These are phyloP conservation scores for Hypoxylon sp. DNA, from an alignment of 2,329 filamentous ascomycete species.

Conservation along the genomic window DNA sequence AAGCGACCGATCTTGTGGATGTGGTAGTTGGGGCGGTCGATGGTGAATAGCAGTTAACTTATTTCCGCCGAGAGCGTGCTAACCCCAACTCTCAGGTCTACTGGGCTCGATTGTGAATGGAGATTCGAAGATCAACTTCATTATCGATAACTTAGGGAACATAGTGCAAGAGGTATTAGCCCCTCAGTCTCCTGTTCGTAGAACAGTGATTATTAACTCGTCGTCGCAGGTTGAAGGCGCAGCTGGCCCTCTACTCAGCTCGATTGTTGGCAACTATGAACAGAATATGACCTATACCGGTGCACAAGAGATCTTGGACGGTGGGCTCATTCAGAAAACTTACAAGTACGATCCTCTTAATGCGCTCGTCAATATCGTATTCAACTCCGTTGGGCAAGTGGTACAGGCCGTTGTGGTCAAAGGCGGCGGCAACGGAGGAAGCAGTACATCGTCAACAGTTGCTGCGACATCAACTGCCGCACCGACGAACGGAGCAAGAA, in stretches of 20 bases:
- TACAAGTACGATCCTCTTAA: constrained; percentile 62
- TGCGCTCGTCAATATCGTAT: constrained; percentile 64
- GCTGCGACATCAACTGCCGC: constrained; percentile 33
- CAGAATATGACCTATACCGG: constrained; percentile 69
- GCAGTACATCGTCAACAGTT: constrained; percentile 27
- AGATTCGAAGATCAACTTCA: constrained; percentile 65
- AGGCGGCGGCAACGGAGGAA: constrained; percentile 35
- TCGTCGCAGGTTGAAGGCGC: constrained; percentile 57
- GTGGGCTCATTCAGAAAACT: constrained; percentile 59
- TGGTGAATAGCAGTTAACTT: constrained; percentile 42
- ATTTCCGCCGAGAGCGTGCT: too few species aligned
- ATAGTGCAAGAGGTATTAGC: constrained; percentile 66
- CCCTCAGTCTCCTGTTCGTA: not conserved
- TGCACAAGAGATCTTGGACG: constrained; percentile 52
- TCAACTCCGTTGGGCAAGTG: constrained; percentile 64
- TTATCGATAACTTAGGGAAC: constrained; percentile 73
- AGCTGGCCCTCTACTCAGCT: constrained; percentile 60
- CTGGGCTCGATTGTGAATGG: constrained; percentile 71
- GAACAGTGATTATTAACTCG: not conserved
- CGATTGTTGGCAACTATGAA: constrained; percentile 70
- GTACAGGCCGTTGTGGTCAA: constrained; percentile 58
- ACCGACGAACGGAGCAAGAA: constrained; percentile 6
- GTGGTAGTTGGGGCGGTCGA: constrained; percentile 69
- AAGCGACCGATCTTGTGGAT: constrained; percentile 65
- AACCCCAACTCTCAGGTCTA: constrained; percentile 54